Evolutionary conservation across 495 filamentous ascomycete species (phyloP), one percentile per base, ranked within the genome.

Genomic region (Darksidea phi): DNA sequence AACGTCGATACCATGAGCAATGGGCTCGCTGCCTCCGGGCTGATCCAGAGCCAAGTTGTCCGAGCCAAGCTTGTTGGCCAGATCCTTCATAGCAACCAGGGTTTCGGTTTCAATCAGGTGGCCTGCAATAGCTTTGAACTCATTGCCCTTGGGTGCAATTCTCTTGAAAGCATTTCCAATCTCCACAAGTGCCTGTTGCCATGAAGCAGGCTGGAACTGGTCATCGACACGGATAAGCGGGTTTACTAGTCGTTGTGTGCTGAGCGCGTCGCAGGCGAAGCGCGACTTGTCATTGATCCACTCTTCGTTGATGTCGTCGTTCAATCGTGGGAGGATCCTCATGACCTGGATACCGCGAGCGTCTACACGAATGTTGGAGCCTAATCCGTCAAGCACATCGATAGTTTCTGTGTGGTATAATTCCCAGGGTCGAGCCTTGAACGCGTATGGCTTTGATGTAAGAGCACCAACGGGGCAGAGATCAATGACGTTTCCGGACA

Each of bases 281-380:
- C 94, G 83, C 21, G 90, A 87, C 79, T 98, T 98, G 78, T 98
- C 94, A 71, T 97, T 93, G 71, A 98, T 96, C 94, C 94, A 98
- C 76, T 97, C 94, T 76, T 98, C 94, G 73, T 98, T 98, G 61
- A 98, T 83, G 71, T 97, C 91, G 67, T 98, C 94, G 72, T 97
- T 98, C 49, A 97, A 81, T 66, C 94, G 82, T 15, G 94, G 94
- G 17, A 95, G 70, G 54, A 98, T 81, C 54, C 95, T 84, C 94
- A 97, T 96, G 37, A 98, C 91, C 75, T 97, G 91, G 67, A 97
- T 74, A n/a, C 94, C 94, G 64, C 94, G 82, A 42, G 90, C 85
- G 73, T 98, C 94, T 5, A 97, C 86, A 34, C 95, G 82, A 67
- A 98, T 94, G 71, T 92, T 94, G 24, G 94, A 97, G 53, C 94